Base-by-base conservation (phyloP, 345 rosid species). In the Rhizophora mangle region DNA sequence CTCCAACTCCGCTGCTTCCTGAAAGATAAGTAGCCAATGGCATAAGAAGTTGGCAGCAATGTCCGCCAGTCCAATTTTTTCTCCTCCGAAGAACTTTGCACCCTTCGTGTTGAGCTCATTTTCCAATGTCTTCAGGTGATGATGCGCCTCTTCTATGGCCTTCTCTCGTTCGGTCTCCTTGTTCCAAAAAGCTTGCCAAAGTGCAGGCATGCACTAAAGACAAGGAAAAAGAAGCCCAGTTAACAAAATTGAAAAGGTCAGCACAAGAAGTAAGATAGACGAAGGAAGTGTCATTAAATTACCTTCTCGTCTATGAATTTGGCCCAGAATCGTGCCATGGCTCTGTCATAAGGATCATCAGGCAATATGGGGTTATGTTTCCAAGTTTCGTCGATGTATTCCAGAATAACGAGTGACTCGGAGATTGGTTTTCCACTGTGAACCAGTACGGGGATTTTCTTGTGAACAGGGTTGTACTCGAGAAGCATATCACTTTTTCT, bases 71-170 rank as follows among this genome's bases (percentile, higher is more conserved):
- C 90, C 92, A 37, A 86, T 77, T 8, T 43, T 83, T 6, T 89
- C 88, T 52, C 90, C 88, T 52, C 96, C 92, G 13, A 89, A 83
- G 82, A 83, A 86, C 63, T 2, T 83, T 22, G 2, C n/a, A 22
- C 57, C 57, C 69, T 80, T 86, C 26, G 79, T 80, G 43, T 63
- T 76, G 32, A 86, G 87, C 74, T 86, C 87, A 39, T 77, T 72
- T 70, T 86, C 96, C 0, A 89, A 80, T 8, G 20, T 27, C 71
- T 69, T 80, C 43, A 87, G 76, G 75, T 71, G 37, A 20, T 76
- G 76, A 3, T 3, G 3, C 11, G 85, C 85, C 73, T 86, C 89
- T 78, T 78, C 73, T 13, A 62, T 15, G 19, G 63, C 59, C 29
- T 74, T 75, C 54, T 74, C 86, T 51, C 83, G 34, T 60, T 81